Evolutionary conservation across 176 grass and related monocot genomes (phyloP).

Genomic region (Microstegium vimineum): DNA sequence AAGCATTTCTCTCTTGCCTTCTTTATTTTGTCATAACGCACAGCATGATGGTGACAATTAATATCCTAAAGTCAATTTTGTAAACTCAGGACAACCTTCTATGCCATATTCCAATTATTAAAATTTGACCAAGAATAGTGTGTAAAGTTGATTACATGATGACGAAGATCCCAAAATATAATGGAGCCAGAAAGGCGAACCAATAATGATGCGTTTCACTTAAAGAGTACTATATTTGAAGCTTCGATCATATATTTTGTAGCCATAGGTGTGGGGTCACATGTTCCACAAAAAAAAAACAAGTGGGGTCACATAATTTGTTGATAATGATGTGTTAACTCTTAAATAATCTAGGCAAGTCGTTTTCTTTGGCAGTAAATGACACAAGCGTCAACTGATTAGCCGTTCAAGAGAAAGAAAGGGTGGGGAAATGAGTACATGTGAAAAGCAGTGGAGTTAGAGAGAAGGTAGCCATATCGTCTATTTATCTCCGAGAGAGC

Average conservation of each 20-base stretch:
- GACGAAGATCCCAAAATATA: not conserved
- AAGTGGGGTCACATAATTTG: not conserved
- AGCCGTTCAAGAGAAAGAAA: conserved; percentile 15
- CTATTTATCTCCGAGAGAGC: not conserved
- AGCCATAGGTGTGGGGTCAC: not conserved
- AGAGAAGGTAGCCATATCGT: conserved; percentile 1
- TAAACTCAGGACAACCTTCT: not conserved
- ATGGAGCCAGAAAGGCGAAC: not conserved
- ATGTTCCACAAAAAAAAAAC: not conserved
- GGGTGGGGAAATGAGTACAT: conserved; percentile 2
- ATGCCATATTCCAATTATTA: conserved; percentile 6
- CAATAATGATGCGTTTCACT: conserved; percentile 25
- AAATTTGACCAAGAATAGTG: not conserved
- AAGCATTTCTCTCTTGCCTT: not conserved
- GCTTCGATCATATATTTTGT: not conserved
- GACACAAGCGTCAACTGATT: conserved; percentile 25
- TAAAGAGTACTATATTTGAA: not conserved
- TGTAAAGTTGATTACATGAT: conserved; percentile 11
- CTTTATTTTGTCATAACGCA: not conserved
- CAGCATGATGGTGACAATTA: not conserved
- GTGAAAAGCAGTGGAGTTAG: conserved; percentile 9
- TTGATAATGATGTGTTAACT: not conserved
- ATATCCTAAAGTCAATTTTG: not conserved
- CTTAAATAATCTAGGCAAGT: conserved; percentile 12
- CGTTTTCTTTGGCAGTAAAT: not conserved